These are phyloP conservation scores for Kalmusia sp. DNA, from an alignment of 2,329 filamentous ascomycete genomes.

Conservation along the genomic window DNA sequence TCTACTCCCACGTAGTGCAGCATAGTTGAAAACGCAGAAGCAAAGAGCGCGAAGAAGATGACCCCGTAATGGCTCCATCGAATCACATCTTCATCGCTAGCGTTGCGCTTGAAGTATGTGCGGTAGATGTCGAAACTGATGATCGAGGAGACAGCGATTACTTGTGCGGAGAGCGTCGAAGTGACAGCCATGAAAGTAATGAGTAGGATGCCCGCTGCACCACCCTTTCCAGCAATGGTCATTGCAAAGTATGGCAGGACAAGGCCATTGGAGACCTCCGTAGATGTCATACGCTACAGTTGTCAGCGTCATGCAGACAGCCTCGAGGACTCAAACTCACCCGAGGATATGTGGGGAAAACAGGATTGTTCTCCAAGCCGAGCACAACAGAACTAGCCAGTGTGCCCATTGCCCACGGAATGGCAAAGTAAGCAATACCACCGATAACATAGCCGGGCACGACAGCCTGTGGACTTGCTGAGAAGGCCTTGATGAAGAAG, in stretches of 20 bases:
- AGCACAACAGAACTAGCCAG: conserved; percentile 58
- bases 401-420: conserved; percentile 62
- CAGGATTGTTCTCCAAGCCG: conserved; percentile 55
- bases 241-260: conserved; percentile 50
- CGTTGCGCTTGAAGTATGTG: conserved; percentile 56
- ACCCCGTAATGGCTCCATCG: conserved; percentile 61
- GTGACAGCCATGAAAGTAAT: conserved; percentile 54
- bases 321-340: conserved; percentile 6
- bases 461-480: conserved; percentile 53
- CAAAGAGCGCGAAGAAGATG: conserved; percentile 60
- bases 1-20: conserved; percentile 63
- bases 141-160: conserved; percentile 62
- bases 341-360: conserved; percentile 62
- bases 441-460: conserved; percentile 61
- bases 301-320: background rate
- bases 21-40: conserved; percentile 60
- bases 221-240: conserved; percentile 49
- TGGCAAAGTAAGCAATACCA: conserved; percentile 61
- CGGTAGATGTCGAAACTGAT: conserved; percentile 63
- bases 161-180: conserved; percentile 59
- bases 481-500: conserved; percentile 63
- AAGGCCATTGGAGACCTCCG: conserved; percentile 46
- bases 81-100: conserved; percentile 59
- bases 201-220: conserved; percentile 45
- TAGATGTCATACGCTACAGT: conserved; percentile 42